Evolutionary conservation across 371 early-diverging fungal species (phyloP).

Genomic region (Dinochytrium kinnereticum): DNA sequence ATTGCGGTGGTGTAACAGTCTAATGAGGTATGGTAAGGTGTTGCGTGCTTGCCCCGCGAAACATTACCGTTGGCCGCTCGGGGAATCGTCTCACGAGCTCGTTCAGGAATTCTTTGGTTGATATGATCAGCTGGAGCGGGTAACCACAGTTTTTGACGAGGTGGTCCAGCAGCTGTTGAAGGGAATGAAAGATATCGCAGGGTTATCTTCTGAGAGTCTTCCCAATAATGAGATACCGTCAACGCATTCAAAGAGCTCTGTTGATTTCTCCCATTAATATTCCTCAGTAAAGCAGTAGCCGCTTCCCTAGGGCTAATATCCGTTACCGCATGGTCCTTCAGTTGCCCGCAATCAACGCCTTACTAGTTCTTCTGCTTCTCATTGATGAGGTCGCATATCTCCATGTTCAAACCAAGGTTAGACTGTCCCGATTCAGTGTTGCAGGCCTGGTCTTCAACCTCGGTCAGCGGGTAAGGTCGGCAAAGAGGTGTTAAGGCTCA

Average conservation of each 20-base stretch:
- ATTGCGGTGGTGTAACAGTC: conserved; percentile 67
- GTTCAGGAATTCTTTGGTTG: conserved; percentile 93
- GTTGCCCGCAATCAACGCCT: too few relatives aligned
- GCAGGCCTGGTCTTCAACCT: conserved; percentile 76
- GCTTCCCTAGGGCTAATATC: conserved; percentile 80
- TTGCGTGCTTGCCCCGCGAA: neutral
- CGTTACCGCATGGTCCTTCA: neutral
- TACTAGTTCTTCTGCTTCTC: conserved; percentile 83
- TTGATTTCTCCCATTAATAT: conserved; percentile 69
- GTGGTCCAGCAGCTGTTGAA: conserved; percentile 82
- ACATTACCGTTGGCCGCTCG: conserved; percentile 71
- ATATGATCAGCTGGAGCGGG: conserved; percentile 92
- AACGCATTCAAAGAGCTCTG: conserved; percentile 76
- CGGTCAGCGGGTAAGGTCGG: neutral
- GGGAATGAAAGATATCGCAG: neutral
- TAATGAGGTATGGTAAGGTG: conserved; percentile 15
- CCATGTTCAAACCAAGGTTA: conserved; percentile 85
- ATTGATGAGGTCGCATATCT: conserved; percentile 93
- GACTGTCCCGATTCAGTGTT: conserved; percentile 72
- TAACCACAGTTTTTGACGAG: conserved; percentile 97
- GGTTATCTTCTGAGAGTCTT: neutral
- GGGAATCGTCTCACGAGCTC: conserved; percentile 91
- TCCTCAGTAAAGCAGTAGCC: conserved; percentile 76
- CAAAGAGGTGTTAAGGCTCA: neutral
- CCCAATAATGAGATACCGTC: conserved; percentile 46